Conservation (phyloP, 345 rosid genomes). For the Bruguiera parviflora region DNA sequence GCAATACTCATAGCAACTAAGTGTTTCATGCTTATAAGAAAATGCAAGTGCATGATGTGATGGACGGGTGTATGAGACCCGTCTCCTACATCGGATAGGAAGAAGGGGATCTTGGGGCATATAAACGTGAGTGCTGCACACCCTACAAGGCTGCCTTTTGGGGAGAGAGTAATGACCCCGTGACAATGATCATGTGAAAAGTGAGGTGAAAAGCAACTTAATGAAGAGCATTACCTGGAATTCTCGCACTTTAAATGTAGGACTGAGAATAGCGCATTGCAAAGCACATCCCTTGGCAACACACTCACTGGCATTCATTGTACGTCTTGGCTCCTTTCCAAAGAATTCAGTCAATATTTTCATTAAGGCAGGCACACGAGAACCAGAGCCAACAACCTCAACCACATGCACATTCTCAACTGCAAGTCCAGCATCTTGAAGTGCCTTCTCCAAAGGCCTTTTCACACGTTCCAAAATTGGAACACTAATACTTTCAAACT, state of each 20-base stretch:
- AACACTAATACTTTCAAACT: constrained; percentile 34
- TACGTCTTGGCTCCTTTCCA: constrained; percentile 57
- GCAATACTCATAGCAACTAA: not conserved
- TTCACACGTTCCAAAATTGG: constrained; percentile 41
- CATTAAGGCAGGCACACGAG: constrained; percentile 56
- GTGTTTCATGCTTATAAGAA: not conserved
- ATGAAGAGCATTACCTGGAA: constrained; percentile 52
- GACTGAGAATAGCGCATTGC: constrained; percentile 74
- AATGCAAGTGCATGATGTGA: not conserved
- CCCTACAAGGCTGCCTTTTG: too few species aligned
- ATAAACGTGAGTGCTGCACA: too few species aligned
- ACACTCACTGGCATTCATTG: constrained; percentile 65
- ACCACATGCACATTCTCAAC: constrained; percentile 50
- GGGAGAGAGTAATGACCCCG: too few species aligned
- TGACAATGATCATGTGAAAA: not conserved
- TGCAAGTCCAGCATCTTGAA: constrained; percentile 49
- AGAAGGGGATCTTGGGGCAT: too few species aligned
- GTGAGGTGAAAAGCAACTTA: not conserved
- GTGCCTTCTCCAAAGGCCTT: constrained; percentile 53
- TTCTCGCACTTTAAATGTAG: constrained; percentile 83
- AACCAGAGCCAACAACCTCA: constrained; percentile 74
- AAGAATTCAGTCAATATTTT: constrained; percentile 44
- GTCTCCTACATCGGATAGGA: too few species aligned
- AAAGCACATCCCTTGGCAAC: constrained; percentile 72
- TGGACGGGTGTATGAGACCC: too few species aligned